Evolutionary conservation across 2,329 filamentous ascomycete species (phyloP), one percentile per base, ranked within the genome.

Genomic region (Passalora sequoiae): DNA sequence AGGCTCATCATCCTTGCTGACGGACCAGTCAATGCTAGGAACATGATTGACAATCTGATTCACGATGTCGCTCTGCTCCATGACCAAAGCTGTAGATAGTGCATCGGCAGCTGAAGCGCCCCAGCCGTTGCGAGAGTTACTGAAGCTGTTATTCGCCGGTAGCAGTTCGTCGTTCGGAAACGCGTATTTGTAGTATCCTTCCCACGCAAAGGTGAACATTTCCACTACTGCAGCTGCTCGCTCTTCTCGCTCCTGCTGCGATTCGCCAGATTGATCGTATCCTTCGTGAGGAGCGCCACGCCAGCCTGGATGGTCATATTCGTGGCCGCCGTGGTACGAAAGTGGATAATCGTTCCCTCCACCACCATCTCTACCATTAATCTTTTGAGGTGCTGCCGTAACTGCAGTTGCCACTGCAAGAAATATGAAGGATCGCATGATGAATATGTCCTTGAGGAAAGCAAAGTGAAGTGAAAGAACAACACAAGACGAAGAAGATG

Each of bases 71-170:
- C 71, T 68, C 35, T 86, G 75, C 27, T 76, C 74, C 85, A 94
- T 91, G 19, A 95, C 66, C 37, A 91, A 70, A 5, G 87, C 88
- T 0, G 88, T 94, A 44, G 79, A 84, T 35, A 95, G 71, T 1
- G 86, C 85, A 63, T 94, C 89, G 12, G 92, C 76, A 1, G 87
- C 86, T 30, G 82, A 89, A 24, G 87, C 87, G 19, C 88, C 88
- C 88, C 88, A 94, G 43, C 80, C 83, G 59, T 89, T 89, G 16
- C 37, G 76, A 45, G 86, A 84, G 62, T 94, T 81, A 16, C 72
- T 72, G 47, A 69, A 83, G 1, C 65, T 66, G 53, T 87, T 86
- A 24, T 74, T 76, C 8, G 86, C 72, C 0, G 88, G 86, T 50
- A 71, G 72, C 9, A 94, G 69, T 37, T 87, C 52, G 30, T 55